Conservation (phyloP, 2,329 filamentous ascomycete species). For the Paecilomyces sp. region DNA sequence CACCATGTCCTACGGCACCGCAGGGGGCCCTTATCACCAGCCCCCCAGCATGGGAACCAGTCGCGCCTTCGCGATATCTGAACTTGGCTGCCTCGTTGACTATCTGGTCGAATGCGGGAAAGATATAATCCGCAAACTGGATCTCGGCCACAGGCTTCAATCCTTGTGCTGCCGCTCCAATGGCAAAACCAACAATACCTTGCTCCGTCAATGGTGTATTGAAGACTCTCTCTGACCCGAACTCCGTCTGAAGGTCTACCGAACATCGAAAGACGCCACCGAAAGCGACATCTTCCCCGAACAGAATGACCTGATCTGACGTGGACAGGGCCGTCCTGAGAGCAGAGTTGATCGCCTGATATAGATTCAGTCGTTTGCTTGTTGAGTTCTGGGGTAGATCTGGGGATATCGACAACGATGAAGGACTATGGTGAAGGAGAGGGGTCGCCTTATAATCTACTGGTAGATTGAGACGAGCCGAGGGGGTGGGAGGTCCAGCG, state of each 20-base stretch:
- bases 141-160: constrained; percentile 92
- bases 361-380: constrained; percentile 85
- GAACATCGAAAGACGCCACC: constrained; percentile 94
- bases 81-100: constrained; percentile 91
- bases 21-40: constrained; percentile 86
- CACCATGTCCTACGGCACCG: constrained; percentile 84
- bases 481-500: constrained; percentile 33
- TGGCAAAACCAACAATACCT: constrained; percentile 87
- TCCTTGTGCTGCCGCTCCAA: constrained; percentile 82
- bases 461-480: constrained; percentile 68
- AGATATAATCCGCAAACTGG: constrained; percentile 93
- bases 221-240: constrained; percentile 84
- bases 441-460: constrained; percentile 80
- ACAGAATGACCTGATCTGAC: constrained; percentile 81
- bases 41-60: constrained; percentile 64
- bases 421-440: constrained; percentile 71
- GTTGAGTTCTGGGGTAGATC: constrained; percentile 67
- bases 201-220: constrained; percentile 94
- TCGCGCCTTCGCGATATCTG: constrained; percentile 63
- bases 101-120: constrained; percentile 86
- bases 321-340: constrained; percentile 72
- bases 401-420: constrained; percentile 60
- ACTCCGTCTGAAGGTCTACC: constrained; percentile 81
- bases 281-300: constrained; percentile 95
- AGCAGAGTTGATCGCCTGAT: constrained; percentile 88